Base-by-base conservation (phyloP, 2,329 filamentous ascomycete species). In the Neopestalotiopsis clavispora region DNA sequence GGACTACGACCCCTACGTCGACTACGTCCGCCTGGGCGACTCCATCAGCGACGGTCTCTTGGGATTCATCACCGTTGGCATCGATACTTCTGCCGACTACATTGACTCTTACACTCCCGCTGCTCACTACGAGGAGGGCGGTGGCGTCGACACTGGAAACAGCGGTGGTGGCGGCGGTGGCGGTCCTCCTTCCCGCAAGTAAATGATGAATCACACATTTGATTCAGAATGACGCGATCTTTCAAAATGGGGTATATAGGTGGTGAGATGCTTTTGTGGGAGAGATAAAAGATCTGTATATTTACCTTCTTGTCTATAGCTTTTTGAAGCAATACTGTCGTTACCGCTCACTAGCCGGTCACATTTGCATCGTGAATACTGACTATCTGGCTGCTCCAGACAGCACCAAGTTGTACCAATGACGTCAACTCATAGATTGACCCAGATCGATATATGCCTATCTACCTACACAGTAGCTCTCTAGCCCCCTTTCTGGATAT, bases 71-170 rank as follows among this genome's bases (percentile, higher is more conserved):
- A 67, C 65, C 30, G 38, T 67, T 20, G 56, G 32, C 30, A 52
- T 67, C 17, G 57, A 67, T 34, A 67, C 52, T 28, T 23, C 52
- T 4, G 65, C 65, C 40, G 73, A 80, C 58, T 70, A 74, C 62
- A 74, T 72, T 17, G 67, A 65, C 57, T 61, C 64, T 13, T 71
- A 71, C 32, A 68, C 64, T 17, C 68, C 73, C 13, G 75, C 74
- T 1, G 74, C 75, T 5, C 73, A 76, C 68, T 77, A 75, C 71
- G 74, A 76, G 67, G 70, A 73, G 64, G 72, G 67, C 14, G 74
- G 75, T 23, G 75, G 74, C 52, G 75, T 77, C 13, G 64, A 72
- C 9, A 72, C 64, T 40, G 69, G 68, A 14, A 71, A 72, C 34
- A 64, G 65, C 20, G 70, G 69, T 40, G 59, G 59, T n/a, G 57